Conservation (phyloP, 495 filamentous ascomycete species). For the Aspergillus saccharolyticus region DNA sequence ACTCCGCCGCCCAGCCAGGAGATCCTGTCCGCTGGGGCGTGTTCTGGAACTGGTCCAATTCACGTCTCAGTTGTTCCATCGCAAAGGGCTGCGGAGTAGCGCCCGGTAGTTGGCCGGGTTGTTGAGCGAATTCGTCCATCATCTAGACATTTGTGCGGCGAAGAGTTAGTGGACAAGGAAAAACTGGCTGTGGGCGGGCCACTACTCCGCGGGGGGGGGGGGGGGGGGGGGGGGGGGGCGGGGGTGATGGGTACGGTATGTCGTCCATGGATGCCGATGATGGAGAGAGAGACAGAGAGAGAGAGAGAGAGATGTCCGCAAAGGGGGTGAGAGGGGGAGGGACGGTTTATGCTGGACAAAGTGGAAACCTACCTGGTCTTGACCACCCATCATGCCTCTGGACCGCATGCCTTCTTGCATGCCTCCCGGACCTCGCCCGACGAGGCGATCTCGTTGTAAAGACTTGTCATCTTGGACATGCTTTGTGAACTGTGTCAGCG, state of each 20-base stretch:
- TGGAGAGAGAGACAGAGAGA: no score
- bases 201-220: not conserved
- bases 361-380: constrained; percentile 53
- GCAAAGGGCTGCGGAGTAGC: constrained; percentile 53
- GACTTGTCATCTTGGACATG: constrained; percentile 93
- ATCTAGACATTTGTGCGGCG: constrained; percentile 48
- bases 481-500: constrained; percentile 93
- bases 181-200: not conserved
- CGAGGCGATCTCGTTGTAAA: constrained; percentile 81
- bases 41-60: constrained; percentile 56
- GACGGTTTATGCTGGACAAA: no score
- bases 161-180: constrained; percentile 8
- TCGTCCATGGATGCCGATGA: no score
- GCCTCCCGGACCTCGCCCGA: constrained; percentile 59
- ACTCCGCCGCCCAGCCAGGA: constrained; percentile 66
- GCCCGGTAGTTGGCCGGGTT: constrained; percentile 55
- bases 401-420: constrained; percentile 63
- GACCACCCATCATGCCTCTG: constrained; percentile 51
- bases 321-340: not conserved
- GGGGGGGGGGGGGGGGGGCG: not conserved
- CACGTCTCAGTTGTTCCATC: constrained; percentile 65
- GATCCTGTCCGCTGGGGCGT: constrained; percentile 53
- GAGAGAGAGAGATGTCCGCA: no score
- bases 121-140: constrained; percentile 89
- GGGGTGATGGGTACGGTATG: no score